These are phyloP conservation scores for Prunus fruticosa DNA, from an alignment of 306 rosid genomes.

Conservation along the genomic window DNA sequence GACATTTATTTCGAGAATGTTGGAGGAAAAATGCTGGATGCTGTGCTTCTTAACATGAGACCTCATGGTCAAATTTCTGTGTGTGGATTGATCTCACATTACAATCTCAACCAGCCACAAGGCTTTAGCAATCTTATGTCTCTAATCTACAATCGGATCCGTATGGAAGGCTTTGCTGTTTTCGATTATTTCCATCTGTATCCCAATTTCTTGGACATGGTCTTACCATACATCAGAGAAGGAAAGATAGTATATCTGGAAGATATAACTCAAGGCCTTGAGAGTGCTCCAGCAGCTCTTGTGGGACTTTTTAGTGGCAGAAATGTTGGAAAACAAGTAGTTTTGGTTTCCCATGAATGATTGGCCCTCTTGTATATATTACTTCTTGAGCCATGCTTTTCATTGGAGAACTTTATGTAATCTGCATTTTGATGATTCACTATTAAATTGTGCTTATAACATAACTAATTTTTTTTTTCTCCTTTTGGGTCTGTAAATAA, in stretches of 20 bases:
- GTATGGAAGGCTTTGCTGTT: not conserved
- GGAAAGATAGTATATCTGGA: not conserved
- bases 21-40: conserved; percentile 4
- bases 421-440: too few species aligned
- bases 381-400: too few species aligned
- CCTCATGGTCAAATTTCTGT: not conserved
- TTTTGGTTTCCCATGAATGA: not conserved
- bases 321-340: conserved; percentile 7
- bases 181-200: conserved; percentile 1
- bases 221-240: conserved; percentile 3
- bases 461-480: too few species aligned
- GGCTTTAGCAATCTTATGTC: not conserved
- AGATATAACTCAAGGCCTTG: conserved; percentile 3
- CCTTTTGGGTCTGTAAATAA: too few species aligned
- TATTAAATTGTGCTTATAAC: too few species aligned
- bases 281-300: not conserved
- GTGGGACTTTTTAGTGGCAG: conserved; percentile 2
- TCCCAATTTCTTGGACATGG: conserved; percentile 2
- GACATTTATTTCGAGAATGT: conserved; percentile 4
- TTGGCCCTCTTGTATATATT: not conserved
- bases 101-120: conserved; percentile 1
- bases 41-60: conserved; percentile 8
- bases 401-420: too few species aligned
- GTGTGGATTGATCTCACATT: conserved; percentile 4
- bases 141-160: not conserved